Evolutionary conservation across 2,329 filamentous ascomycete genomes (phyloP), one percentile per base, ranked within the genome.

Genomic region (Aspergillus sp.): DNA sequence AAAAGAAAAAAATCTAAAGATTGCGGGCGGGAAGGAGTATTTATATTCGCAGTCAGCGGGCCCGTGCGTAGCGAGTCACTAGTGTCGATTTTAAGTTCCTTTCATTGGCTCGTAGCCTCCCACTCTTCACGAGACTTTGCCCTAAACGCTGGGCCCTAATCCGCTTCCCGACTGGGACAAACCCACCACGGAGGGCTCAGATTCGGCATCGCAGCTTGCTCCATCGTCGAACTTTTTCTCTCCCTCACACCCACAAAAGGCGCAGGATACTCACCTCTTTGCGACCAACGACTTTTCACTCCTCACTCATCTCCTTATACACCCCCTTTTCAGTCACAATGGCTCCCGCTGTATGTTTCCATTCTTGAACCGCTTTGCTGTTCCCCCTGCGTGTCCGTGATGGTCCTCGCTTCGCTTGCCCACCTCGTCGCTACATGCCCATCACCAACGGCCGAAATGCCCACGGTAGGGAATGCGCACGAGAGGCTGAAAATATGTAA

Each of bases 251-350:
- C 49, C 56, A 48, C 39, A 48, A 48, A 27, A 76, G 82, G 85
- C 91, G 91, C 89, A 95, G 91, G 91, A 95, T 95, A 89, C 82
- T 82, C 80, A 95, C 83, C 78, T 92, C 89, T 92, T 91, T 92
- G 89, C 89, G 89, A 81, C 79, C 71, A 64, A 43, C 52, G 52
- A 45, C 35, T 57, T 71, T 79, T 68, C 46, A 68, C 65, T 61
- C 68, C 67, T 66, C 62, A 61, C 67, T 66, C 62, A 61, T 62
- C 65, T 62, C 63, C 62, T 62, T 66, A 65, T 64, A 66, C 60
- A 56, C 55, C 60, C 60, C 60, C 64, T 67, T 74, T 64, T 60
- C 72, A 79, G 71, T 78, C 80, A 83, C 80, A 90, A 96, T 96
- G 91, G 90, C 89, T 87, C 85, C 89, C 80, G 84, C 89, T 82